Evolutionary conservation across 257 asterid species (phyloP), one percentile per base, ranked within the genome.

Genomic region (Henckelia pumila): DNA sequence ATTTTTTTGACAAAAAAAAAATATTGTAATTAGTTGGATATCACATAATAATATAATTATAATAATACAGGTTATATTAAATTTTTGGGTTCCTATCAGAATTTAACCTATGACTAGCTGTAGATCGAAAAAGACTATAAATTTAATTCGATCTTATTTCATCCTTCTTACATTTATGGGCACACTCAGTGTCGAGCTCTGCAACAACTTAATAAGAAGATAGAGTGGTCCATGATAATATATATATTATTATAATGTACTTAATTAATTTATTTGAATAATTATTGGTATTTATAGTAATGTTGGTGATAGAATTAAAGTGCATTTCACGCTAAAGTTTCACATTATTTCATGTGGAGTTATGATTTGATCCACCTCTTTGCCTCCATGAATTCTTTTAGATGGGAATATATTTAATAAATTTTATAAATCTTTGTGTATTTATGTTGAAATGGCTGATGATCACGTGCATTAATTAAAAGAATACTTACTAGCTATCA

Each of bases 291-390:
- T 67, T 71, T 19, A 75, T 50, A 67, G 68, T 24, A 69, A 53
- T 72, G 69, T 79, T 65, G 83, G 80, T 72, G 73, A 59, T 44
- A 60, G 61, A 64, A 75, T 60, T 56, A 67, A 68, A 64, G n/a
- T 71, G 68, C 83, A 75, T 63, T 57, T 56, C 35, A 66, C 33
- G 69, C 23, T 29, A 56, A 30, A 14, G 59, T 59, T 21, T n/a
- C 47, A 44, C 14, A 50, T 60, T 23, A 56, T 19, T 52, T 10
- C 40, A 40, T 65, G 22, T 59, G 63, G 59, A 71, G 68, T 71
- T 14, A 78, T 75, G 55, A 21, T 19, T 59, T 63, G 40, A 63
- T 65, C 80, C 52, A 75, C 78, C 72, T 59, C 44, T 62, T 37
- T 37, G 47, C 16, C 47, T 10, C 16, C 47, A 37, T 37, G 10